Conservation (phyloP, 2,329 filamentous ascomycete genomes). For the Aspergillus piperis region DNA sequence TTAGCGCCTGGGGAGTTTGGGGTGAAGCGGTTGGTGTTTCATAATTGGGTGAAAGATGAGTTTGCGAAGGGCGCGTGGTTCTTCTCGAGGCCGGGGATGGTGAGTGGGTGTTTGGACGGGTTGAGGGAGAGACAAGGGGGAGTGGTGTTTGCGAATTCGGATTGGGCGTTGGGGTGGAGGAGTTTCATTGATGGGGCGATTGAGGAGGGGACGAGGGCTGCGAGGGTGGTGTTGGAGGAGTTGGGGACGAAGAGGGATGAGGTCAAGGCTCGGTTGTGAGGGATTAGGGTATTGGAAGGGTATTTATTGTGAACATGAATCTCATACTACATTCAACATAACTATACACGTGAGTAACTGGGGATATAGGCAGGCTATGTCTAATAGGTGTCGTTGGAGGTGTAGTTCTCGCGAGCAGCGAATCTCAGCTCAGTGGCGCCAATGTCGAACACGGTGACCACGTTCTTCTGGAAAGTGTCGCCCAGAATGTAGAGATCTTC, state of each 20-base stretch:
- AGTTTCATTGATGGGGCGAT: conserved; percentile 53
- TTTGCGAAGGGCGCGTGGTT: conserved; percentile 52
- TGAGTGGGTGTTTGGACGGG: conserved; percentile 43
- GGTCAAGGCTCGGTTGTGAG: background rate
- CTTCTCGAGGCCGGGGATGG: conserved; percentile 42
- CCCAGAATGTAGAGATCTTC: conserved; percentile 33
- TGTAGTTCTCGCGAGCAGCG: conserved; percentile 9
- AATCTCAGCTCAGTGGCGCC: conserved; percentile 45
- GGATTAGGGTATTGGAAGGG: background rate
- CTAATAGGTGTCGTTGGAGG: conserved; percentile 8
- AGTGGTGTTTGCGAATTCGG: conserved; percentile 49
- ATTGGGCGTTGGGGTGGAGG: no score
- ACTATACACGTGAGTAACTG: background rate
- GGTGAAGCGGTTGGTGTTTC: conserved; percentile 38
- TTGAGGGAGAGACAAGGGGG: conserved; percentile 47
- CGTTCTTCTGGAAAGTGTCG: conserved; percentile 52
- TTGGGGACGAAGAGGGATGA: background rate
- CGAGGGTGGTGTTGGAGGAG: background rate
- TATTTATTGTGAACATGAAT: no score
- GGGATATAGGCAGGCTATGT: background rate
- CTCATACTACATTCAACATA: background rate
- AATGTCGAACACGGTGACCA: conserved; percentile 53
- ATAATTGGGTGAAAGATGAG: conserved; percentile 53
- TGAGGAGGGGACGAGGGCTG: background rate
- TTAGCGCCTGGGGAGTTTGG: conserved; percentile 33